phyloP scores from a whole-genome alignment of 345 rosid species.

The Pistacia integerrima region DNA sequence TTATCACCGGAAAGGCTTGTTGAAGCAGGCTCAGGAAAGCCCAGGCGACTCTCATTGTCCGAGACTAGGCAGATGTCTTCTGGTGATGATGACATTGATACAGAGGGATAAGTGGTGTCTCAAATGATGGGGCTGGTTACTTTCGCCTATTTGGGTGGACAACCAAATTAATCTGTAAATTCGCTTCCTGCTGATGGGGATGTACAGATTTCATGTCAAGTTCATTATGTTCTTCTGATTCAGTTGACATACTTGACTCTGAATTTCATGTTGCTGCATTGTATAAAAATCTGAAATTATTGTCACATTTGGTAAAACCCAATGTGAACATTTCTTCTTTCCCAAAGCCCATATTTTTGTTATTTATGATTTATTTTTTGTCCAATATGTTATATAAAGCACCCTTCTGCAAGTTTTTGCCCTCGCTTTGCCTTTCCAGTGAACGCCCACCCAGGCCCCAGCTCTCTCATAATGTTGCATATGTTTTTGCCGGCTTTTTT shows the following conservation, averaged over 20 bases:
- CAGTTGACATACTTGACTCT: constrained; percentile 39
- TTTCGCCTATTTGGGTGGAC: constrained; percentile 35
- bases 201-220: constrained; percentile 54
- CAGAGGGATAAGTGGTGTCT: constrained; percentile 52
- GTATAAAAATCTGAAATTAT: constrained; percentile 48
- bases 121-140: constrained; percentile 23
- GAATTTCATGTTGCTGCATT: constrained; percentile 46
- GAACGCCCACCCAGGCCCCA: constrained; percentile 3
- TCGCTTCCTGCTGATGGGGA: constrained; percentile 51
- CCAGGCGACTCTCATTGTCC: constrained; percentile 67
- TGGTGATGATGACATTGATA: constrained; percentile 68
- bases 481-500: constrained; percentile 9
- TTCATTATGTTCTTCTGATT: constrained; percentile 37
- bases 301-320: constrained; percentile 54
- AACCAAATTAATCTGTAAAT: constrained; percentile 54
- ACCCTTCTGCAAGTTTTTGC: constrained; percentile 16
- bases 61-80: constrained; percentile 83
- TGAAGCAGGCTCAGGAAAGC: constrained; percentile 57
- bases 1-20: constrained; percentile 68
- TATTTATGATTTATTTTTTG: constrained; percentile 20
- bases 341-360: constrained; percentile 25
- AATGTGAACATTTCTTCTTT: constrained; percentile 52
- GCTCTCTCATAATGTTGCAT: constrained; percentile 6
- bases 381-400: constrained; percentile 26
- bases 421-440: constrained; percentile 11